Evolutionary conservation across 495 filamentous ascomycete species (phyloP).

Genomic region (Pyrenula aspistea): DNA sequence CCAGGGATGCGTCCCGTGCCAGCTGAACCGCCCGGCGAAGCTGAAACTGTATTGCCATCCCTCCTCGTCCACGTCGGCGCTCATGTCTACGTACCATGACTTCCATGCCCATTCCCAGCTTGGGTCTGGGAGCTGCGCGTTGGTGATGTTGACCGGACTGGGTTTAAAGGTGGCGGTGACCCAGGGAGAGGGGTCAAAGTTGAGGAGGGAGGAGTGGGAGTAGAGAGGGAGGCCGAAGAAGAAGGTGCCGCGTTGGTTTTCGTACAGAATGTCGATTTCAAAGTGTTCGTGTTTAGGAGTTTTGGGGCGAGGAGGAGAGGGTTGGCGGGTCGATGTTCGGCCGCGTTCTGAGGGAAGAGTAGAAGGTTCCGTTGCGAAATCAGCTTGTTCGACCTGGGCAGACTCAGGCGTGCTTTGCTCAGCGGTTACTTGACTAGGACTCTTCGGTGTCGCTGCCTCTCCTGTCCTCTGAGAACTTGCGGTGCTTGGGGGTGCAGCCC

Average conservation of each 20-base stretch:
- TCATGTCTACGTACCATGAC: constrained; percentile 87
- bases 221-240: constrained; percentile 83
- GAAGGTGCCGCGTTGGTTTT: constrained; percentile 82
- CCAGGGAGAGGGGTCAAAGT: constrained; percentile 80
- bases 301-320: constrained; percentile 5
- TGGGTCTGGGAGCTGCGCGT: constrained; percentile 87
- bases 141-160: constrained; percentile 75
- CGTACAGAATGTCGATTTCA: constrained; percentile 84
- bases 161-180: constrained; percentile 59
- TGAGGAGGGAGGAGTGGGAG: constrained; percentile 72
- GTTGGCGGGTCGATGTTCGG: constrained; percentile 6
- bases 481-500: constrained; percentile 17
- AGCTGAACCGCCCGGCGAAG: constrained; percentile 63
- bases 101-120: constrained; percentile 96
- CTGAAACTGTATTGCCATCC: constrained; percentile 94
- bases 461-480: constrained; percentile 14
- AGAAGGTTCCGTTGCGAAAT: constrained; percentile 16
- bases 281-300: constrained; percentile 3
- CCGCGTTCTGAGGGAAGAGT: constrained; percentile 2
- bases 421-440: constrained; percentile 6
- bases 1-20: constrained; percentile 88
- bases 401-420: neutral
- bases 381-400: neutral
- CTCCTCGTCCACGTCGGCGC: constrained; percentile 76
- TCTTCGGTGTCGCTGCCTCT: constrained; percentile 5